Percentiles rank a stretch among this genome's conserved stretches.
These are phyloP conservation scores for Eucalyptus grandis DNA, from an alignment of 345 rosid species.

Conservation along the genomic window DNA sequence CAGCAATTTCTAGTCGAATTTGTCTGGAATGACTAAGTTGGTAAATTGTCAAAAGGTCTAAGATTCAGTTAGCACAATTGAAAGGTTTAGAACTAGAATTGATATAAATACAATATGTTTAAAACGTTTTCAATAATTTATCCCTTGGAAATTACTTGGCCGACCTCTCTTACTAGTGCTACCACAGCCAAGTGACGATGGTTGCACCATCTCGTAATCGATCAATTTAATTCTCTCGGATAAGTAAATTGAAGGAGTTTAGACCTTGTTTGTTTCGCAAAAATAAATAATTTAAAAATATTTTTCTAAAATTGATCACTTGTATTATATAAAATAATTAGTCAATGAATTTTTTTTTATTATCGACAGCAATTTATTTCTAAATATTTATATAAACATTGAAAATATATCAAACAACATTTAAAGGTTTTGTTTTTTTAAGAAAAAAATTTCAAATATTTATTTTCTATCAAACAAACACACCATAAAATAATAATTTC, in stretches of 20 bases:
- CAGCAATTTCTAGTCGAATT: rapidly evolving
- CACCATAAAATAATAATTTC: neutral
- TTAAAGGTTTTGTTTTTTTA: too few relatives aligned
- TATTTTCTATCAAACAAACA: too few relatives aligned
- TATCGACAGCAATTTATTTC: rapidly evolving
- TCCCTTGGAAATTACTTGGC: neutral
- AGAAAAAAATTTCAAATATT: too few relatives aligned
- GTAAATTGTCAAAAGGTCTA: rapidly evolving
- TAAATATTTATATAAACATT: too few relatives aligned
- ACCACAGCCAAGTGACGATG: neutral
- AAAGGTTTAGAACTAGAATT: rapidly evolving
- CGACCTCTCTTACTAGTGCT: too few relatives aligned
- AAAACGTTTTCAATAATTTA: rapidly evolving
- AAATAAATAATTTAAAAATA: too few relatives aligned
- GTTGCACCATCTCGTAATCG: rapidly evolving
- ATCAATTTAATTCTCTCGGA: neutral
- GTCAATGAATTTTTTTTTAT: rapidly evolving
- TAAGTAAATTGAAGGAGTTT: neutral
- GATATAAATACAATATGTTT: rapidly evolving
- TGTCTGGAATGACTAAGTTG: rapidly evolving
- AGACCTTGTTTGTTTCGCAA: rapidly evolving
- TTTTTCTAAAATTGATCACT: too few relatives aligned
- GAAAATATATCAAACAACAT: too few relatives aligned
- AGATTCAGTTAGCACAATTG: rapidly evolving
- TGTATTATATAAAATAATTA: too few relatives aligned